A percentile compares a stretch with the other conserved stretches of the same genome.
Evolutionary conservation across 345 rosid species (phyloP).

Genomic region (Tarenaya hassleriana): DNA sequence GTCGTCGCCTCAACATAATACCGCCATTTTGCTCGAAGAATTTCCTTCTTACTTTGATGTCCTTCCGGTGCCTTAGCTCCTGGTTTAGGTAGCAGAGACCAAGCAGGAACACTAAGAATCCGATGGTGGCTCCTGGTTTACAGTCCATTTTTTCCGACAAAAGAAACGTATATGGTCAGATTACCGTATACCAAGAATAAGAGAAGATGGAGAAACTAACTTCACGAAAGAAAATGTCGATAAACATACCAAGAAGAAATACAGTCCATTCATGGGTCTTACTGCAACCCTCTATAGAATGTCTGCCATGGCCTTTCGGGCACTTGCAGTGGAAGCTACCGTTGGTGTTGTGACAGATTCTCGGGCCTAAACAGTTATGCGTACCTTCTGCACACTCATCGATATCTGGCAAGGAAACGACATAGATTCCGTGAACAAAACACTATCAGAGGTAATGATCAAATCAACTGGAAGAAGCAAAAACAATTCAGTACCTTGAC

Average conservation of each 20-base stretch:
- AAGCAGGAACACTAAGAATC: slow-evolving; percentile 14
- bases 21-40: slow-evolving; percentile 23
- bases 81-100: neutral
- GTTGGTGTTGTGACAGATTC: neutral
- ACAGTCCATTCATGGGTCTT: neutral
- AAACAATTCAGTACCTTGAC: slow-evolving; percentile 17
- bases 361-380: slow-evolving; percentile 5
- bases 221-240: too few relatives aligned
- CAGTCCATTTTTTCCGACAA: too few relatives aligned
- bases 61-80: neutral
- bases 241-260: slow-evolving; percentile 18
- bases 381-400: neutral
- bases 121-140: slow-evolving; percentile 6
- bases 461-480: too few relatives aligned
- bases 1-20: slow-evolving; percentile 6
- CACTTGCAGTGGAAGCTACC: slow-evolving; percentile 36
- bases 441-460: too few relatives aligned
- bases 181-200: neutral
- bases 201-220: slow-evolving; percentile 1
- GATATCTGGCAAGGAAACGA: too few relatives aligned
- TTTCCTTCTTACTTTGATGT: slow-evolving; percentile 4
- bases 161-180: too few relatives aligned
- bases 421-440: too few relatives aligned
- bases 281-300: too few relatives aligned
- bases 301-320: too few relatives aligned